Percentiles rank a stretch among this genome's conserved stretches.
Evolutionary conservation across 805 yeast genomes (phyloP).

Genomic region (Saccharomyces mikatae): DNA sequence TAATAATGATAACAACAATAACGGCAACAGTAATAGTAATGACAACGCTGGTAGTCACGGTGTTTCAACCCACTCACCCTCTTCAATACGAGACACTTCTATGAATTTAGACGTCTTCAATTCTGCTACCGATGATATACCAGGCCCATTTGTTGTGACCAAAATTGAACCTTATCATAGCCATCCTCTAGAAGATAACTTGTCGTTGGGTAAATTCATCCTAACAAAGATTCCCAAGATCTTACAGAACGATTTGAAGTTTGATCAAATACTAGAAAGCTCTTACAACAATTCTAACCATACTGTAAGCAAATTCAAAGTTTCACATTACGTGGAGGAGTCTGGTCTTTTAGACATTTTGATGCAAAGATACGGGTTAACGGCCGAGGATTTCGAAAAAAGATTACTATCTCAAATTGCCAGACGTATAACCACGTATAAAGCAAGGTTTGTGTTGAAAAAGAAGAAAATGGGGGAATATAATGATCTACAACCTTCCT

Average conservation of each 20-base stretch:
- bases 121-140: slow-evolving; percentile 7
- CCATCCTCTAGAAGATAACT: slow-evolving; percentile 29
- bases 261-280: slow-evolving; percentile 27
- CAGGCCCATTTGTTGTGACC: slow-evolving; percentile 30
- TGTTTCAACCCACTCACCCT: background rate
- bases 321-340: slow-evolving; percentile 28
- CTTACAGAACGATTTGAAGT: slow-evolving; percentile 28
- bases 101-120: background rate
- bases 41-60: background rate
- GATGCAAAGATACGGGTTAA: slow-evolving; percentile 25
- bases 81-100: background rate
- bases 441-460: slow-evolving; percentile 29
- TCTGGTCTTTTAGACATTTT: slow-evolving; percentile 27
- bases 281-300: slow-evolving; percentile 26
- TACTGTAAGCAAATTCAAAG: slow-evolving; percentile 27
- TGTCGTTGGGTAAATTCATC: slow-evolving; percentile 26
- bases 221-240: slow-evolving; percentile 29
- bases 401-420: slow-evolving; percentile 25
- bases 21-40: background rate
- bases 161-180: slow-evolving; percentile 31
- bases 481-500: slow-evolving; percentile 7
- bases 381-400: slow-evolving; percentile 27
- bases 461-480: slow-evolving; percentile 29
- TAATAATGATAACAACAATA: background rate
- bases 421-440: slow-evolving; percentile 31